Evolutionary conservation across 257 asterid genomes (phyloP).

Genomic region (Phtheirospermum japonicum): DNA sequence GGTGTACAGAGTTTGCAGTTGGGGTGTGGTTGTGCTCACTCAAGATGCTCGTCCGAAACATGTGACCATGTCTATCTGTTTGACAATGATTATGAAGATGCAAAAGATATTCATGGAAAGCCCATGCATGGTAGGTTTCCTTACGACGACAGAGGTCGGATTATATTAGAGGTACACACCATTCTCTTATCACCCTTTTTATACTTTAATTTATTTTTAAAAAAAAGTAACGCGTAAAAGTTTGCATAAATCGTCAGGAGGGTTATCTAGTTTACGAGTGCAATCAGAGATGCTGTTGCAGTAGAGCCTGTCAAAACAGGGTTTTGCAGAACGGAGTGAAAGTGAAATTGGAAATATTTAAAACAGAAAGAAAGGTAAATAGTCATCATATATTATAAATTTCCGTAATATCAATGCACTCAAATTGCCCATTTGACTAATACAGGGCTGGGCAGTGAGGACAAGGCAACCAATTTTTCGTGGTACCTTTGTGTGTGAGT

Average conservation of each 20-base stretch:
- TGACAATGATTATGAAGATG: constrained; percentile 88
- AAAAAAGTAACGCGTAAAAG: neutral
- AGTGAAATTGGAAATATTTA: constrained; percentile 84
- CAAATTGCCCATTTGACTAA: constrained; percentile 28
- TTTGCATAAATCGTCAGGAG: constrained; percentile 58
- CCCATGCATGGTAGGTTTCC: constrained; percentile 93
- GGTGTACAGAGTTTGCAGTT: constrained; percentile 67
- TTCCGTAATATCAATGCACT: neutral
- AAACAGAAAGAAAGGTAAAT: constrained; percentile 85
- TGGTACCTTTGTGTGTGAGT: constrained; percentile 95
- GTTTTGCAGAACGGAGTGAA: constrained; percentile 90
- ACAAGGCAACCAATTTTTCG: constrained; percentile 78
- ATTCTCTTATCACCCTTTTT: constrained; percentile 25
- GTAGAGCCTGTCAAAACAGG: constrained; percentile 80
- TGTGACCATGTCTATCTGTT: constrained; percentile 94
- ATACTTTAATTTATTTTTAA: neutral
- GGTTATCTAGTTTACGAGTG: constrained; percentile 97
- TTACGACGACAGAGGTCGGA: constrained; percentile 88
- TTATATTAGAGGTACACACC: constrained; percentile 86
- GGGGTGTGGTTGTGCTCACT: constrained; percentile 78
- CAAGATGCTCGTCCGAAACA: constrained; percentile 61
- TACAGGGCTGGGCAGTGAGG: constrained; percentile 98
- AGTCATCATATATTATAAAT: neutral
- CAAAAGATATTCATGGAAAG: constrained; percentile 83
- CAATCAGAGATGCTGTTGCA: constrained; percentile 78